Evolutionary conservation across 2,329 filamentous ascomycete species (phyloP), one percentile per base, ranked within the genome.

Genomic region (Hymenoscyphus fructigenus): DNA sequence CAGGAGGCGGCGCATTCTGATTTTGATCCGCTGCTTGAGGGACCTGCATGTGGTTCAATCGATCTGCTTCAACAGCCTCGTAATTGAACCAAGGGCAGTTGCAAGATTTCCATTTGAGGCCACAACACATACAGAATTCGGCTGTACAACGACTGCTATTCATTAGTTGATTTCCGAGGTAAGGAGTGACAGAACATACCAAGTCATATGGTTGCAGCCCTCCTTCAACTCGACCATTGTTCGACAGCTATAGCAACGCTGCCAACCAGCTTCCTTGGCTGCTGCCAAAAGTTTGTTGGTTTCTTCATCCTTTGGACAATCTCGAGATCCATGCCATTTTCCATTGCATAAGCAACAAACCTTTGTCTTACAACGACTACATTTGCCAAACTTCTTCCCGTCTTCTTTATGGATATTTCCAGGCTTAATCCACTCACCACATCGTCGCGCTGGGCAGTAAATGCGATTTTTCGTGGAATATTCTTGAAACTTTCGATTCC

Each of bases 131-230:
- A 78, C 93, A 97, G 73, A 96, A 96, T 71, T 96, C 85, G 32
- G 91, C 91, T 62, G 86, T 89, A 73, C 93, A 96, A 63, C 88
- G 90, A 75, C 89, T 88, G 75, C 58, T 62, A 14, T n/a, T 34
- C 3, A 55, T 71, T 64, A 73, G 68, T 28, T 20, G 50, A 14
- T 57, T 23, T 26, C 61, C 20, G 20, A 32, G 28, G 44, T 58
- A 15, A 59, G 62, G 38, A 64, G 3, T 59, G 57, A 57, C 15
- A 7, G 17, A n/a, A 78, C 86, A 78, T 81, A 91, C 89, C 92
- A 96, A 32, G 87, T 92, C 86, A 96, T 94, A 75, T 94, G 92
- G 78, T 94, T 93, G 77, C 90, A 93, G 56, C 92, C 92, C 76
- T 94, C 91, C 70, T 89, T 89, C 59, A 92, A 79, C 76, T 96